A percentile compares a stretch with the other conserved stretches of the same genome.
Conservation (phyloP, 73 alveolate genomes). For the Blepharisma japonicum region DNA sequence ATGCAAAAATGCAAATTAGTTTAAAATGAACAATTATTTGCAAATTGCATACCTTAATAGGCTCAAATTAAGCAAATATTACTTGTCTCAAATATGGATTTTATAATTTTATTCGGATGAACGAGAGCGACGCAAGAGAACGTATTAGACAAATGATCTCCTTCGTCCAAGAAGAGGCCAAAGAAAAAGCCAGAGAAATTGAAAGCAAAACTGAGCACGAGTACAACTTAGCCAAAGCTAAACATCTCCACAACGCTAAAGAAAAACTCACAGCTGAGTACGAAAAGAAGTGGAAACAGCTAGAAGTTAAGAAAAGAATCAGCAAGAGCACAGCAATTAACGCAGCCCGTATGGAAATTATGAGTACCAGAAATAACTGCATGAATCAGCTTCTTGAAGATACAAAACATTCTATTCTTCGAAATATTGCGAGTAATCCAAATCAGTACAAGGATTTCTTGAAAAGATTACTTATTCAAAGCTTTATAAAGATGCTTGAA, state of each 20-base stretch:
- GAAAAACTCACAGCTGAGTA: conserved; percentile 18
- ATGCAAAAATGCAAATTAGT: no score
- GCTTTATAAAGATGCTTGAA: conserved; percentile 64
- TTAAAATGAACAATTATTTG: no score
- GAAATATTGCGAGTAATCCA: conserved; percentile 40
- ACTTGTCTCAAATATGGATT: no score
- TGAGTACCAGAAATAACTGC: conserved; percentile 54
- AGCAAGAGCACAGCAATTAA: conserved; percentile 34
- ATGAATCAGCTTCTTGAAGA: conserved; percentile 46
- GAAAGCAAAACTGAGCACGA: conserved; percentile 30
- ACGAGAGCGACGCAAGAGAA: conserved; percentile 20
- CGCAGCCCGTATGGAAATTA: conserved; percentile 52
- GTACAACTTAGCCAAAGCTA: conserved; percentile 21
- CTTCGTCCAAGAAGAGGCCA: conserved; percentile 30
- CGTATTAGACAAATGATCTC: conserved; percentile 30
- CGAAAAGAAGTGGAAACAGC: conserved; percentile 29
- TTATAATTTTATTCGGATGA: neutral
- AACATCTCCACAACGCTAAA: neutral
- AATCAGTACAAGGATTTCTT: conserved; percentile 55
- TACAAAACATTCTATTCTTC: conserved; percentile 33
- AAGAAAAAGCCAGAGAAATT: conserved; percentile 30
- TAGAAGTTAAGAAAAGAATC: conserved; percentile 31
- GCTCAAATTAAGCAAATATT: no score
- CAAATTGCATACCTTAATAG: no score
- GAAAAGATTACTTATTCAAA: conserved; percentile 56